A percentile compares a stretch with the other conserved stretches of the same genome.
Evolutionary conservation across 2,329 filamentous ascomycete species (phyloP).

Genomic region (Monosporascus sp.): DNA sequence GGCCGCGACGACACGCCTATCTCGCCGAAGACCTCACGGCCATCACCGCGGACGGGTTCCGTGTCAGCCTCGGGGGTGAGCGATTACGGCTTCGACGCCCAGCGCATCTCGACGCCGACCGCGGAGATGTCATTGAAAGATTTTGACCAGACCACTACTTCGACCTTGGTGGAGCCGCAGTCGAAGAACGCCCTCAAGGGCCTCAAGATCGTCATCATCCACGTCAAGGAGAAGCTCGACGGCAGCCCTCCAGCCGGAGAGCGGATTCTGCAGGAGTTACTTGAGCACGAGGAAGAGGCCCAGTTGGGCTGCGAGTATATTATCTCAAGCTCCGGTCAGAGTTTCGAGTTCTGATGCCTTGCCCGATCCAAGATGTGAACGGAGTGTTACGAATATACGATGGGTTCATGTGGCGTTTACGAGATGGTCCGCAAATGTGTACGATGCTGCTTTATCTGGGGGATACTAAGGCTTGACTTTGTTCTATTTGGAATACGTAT

Average conservation of each 20-base stretch:
- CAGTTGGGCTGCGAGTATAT: constrained; percentile 76
- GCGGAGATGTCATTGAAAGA: constrained; percentile 39
- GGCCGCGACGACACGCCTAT: constrained; percentile 38
- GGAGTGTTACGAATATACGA: too few relatives aligned
- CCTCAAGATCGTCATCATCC: constrained; percentile 80
- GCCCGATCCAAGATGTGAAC: too few relatives aligned
- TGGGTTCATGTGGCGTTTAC: too few relatives aligned
- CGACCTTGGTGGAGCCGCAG: constrained; percentile 10
- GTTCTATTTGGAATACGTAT: too few relatives aligned
- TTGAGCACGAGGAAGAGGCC: constrained; percentile 57
- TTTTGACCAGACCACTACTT: constrained; percentile 17
- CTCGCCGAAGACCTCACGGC: constrained; percentile 43
- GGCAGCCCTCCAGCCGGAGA: constrained; percentile 63
- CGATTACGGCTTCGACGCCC: constrained; percentile 27
- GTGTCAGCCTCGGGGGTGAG: constrained; percentile 7
- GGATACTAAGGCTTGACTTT: too few relatives aligned
- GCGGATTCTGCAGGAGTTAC: constrained; percentile 64
- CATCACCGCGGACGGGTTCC: constrained; percentile 24
- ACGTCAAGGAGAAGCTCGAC: constrained; percentile 80
- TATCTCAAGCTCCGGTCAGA: constrained; percentile 62
- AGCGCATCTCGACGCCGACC: constrained; percentile 42
- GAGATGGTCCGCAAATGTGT: too few relatives aligned
- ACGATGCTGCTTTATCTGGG: too few relatives aligned
- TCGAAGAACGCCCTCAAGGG: constrained; percentile 54
- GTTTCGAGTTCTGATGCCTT: constrained; percentile 40